These are phyloP conservation scores for Salix arbutifolia DNA, from an alignment of 345 rosid genomes.

Conservation along the genomic window DNA sequence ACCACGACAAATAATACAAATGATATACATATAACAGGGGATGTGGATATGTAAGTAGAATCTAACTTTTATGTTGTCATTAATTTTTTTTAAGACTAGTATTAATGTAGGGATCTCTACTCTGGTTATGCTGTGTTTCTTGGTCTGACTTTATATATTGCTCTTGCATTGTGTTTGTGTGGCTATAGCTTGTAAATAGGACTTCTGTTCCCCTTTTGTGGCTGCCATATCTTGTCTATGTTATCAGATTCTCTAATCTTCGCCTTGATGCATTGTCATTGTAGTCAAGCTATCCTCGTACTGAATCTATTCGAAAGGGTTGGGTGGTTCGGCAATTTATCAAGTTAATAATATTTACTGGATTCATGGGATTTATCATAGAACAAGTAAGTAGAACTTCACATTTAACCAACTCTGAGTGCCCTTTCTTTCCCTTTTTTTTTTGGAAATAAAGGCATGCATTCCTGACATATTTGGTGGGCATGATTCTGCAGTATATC, in stretches of 20 bases:
- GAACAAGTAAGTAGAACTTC: conserved; percentile 63
- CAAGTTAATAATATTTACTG: conserved; percentile 81
- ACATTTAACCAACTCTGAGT: not conserved
- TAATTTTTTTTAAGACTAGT: too few relatives aligned
- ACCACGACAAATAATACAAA: too few relatives aligned
- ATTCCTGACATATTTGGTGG: conserved; percentile 22
- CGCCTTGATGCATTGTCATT: conserved; percentile 15
- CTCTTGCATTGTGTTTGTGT: too few relatives aligned
- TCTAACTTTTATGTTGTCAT: too few relatives aligned
- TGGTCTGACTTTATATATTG: too few relatives aligned
- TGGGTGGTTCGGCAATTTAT: conserved; percentile 89
- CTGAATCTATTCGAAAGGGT: conserved; percentile 65
- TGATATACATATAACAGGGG: too few relatives aligned
- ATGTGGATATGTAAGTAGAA: too few relatives aligned
- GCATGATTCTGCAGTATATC: conserved; percentile 70
- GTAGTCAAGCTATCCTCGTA: conserved; percentile 86
- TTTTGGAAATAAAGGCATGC: not conserved
- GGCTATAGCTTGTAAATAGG: too few relatives aligned
- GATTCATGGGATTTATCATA: conserved; percentile 91
- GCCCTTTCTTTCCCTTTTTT: not conserved
- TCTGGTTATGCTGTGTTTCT: too few relatives aligned
- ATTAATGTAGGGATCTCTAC: too few relatives aligned
- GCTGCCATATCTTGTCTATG: too few relatives aligned
- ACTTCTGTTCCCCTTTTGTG: too few relatives aligned
- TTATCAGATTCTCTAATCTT: not conserved